Conservation (phyloP, 257 asterid genomes). For the Fraxinus pennsylvanica region DNA sequence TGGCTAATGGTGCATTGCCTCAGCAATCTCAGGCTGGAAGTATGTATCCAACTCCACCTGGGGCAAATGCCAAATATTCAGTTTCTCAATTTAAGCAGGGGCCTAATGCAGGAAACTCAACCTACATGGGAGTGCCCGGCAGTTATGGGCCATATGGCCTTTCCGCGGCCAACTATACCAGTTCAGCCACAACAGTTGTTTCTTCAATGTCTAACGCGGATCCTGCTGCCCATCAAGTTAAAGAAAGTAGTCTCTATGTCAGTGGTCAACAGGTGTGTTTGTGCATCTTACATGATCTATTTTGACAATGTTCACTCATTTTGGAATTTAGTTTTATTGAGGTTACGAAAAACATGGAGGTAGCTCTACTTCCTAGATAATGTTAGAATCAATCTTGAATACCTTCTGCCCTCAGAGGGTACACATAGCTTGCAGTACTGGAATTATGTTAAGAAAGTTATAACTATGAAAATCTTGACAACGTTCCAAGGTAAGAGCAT, state of each 20-base stretch:
- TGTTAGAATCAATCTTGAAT: neutral
- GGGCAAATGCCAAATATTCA: constrained; percentile 71
- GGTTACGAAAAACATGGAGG: neutral
- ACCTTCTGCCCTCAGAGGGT: neutral
- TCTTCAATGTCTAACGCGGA: constrained; percentile 74
- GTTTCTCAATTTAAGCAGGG: constrained; percentile 81
- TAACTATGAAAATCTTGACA: neutral
- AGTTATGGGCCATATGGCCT: constrained; percentile 75
- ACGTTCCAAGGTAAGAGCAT: neutral
- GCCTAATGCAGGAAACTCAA: constrained; percentile 61
- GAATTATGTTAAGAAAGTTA: neutral
- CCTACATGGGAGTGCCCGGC: constrained; percentile 68
- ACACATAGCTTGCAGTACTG: neutral
- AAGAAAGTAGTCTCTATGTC: constrained; percentile 64
- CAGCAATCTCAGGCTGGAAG: constrained; percentile 83
- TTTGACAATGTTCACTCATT: neutral
- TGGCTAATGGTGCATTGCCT: constrained; percentile 70
- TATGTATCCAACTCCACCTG: constrained; percentile 69
- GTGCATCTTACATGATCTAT: constrained; percentile 1
- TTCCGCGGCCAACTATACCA: constrained; percentile 55
- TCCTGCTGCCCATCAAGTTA: constrained; percentile 56
- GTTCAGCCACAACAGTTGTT: constrained; percentile 57
- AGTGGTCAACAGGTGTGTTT: constrained; percentile 76
- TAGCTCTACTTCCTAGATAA: neutral
- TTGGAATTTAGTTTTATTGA: neutral